Base-by-base conservation (phyloP, 208 protist genomes). In the Trypanosoma lewisi region DNA sequence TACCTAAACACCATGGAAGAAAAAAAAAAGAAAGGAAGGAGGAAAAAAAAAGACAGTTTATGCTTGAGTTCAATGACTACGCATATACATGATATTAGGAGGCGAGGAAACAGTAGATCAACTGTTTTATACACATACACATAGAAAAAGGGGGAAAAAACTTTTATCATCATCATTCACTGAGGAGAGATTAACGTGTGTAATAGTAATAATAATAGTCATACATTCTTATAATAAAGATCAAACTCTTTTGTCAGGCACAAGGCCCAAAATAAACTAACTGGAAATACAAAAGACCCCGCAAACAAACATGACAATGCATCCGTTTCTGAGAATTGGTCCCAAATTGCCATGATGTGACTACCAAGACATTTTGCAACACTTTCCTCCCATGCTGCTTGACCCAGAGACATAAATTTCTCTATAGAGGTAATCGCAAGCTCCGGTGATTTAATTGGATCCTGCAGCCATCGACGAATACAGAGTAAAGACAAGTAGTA, bases 401-500 rank as follows among this genome's bases (percentile, higher is more conserved):
- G 42, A 19, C 67, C 67, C 53, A 50, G 33, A 23, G 14, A 30
- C 52, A 73, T 53, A 57, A 67, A 73, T 8, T 53, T 45, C 17
- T 56, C 36, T 30, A 62, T 44, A 34, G 67, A 73, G 16, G 27
- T 36, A 14, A 2, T 53, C 14, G 59, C 67, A 19, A 67, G n/a
- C 19, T 62, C 44, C 17, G 41, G n/a, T 16, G 54, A 41, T 19
- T 37, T 63, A 7, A 28, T 9, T 14, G 57, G 51, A 54, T 73
- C 67, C 19, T 60, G 39, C 57, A 86, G 17, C 79, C 83, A 89
- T 27, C 61, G 66, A 11, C 70, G 34, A 4, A 80, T 61, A 52
- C 83, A 89, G 4, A 89, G 65, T 31, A 72, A 50, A 7, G 67
- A 66, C 23, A 86, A 39, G 62, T 79, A 81, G 34, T 82, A 61